Percentiles rank a stretch among this genome's conserved stretches.
These are phyloP conservation scores for Gelatoporia subvermispora DNA, from an alignment of 768 basidiomycete genomes.

Conservation along the genomic window DNA sequence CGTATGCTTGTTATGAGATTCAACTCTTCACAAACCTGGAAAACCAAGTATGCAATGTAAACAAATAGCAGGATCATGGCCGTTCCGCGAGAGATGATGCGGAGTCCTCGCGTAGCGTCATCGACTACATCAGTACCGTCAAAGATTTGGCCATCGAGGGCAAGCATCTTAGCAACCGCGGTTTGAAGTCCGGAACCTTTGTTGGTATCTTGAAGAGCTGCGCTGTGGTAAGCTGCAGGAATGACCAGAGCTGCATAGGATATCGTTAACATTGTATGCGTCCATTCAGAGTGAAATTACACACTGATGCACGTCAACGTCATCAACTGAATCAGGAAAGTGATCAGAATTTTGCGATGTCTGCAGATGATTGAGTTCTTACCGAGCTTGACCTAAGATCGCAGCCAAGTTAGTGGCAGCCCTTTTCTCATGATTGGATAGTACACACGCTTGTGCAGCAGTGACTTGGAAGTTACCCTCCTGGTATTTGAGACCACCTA, in stretches of 20 bases:
- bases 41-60: constrained; percentile 70
- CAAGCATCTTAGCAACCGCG: too few species aligned
- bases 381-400: constrained; percentile 33
- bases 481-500: constrained; percentile 58
- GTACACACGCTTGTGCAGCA: constrained; percentile 81
- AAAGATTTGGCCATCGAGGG: neutral
- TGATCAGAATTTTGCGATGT: neutral
- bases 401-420: constrained; percentile 3
- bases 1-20: neutral
- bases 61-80: constrained; percentile 70
- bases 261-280: neutral
- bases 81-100: constrained; percentile 77
- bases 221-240: constrained; percentile 78
- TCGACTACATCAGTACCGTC: constrained; percentile 19
- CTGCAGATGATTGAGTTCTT: constrained; percentile 15
- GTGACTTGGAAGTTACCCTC: constrained; percentile 78
- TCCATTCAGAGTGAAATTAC: constrained; percentile 20
- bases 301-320: constrained; percentile 81
- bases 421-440: constrained; percentile 1
- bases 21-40: constrained; percentile 46
- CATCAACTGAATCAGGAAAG: constrained; percentile 60
- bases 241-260: constrained; percentile 66
- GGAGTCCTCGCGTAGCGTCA: constrained; percentile 41
- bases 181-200: too few species aligned
- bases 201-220: too few species aligned